Evolutionary conservation across 2,329 filamentous ascomycete genomes (phyloP).

Genomic region (Harringtonia aguacate): DNA sequence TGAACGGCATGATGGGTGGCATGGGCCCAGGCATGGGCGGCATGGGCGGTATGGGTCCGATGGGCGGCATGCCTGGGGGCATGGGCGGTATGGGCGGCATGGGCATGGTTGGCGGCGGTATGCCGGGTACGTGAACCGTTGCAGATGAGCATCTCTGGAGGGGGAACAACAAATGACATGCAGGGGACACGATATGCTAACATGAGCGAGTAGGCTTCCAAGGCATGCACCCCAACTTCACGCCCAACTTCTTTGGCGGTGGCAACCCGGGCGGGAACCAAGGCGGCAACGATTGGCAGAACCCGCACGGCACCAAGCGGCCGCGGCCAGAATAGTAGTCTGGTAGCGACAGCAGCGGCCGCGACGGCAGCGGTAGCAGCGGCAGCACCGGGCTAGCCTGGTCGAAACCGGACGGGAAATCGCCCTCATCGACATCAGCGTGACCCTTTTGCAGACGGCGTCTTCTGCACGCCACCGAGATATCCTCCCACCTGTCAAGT

Average conservation of each 20-base stretch:
- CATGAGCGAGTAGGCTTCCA: conserved; percentile 45
- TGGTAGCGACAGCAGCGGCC: background rate
- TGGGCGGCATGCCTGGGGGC: conserved; percentile 16
- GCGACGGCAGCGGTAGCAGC: no score
- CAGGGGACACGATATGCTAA: no score
- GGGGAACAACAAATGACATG: no score
- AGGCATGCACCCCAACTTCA: conserved; percentile 60
- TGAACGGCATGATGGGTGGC: conserved; percentile 12
- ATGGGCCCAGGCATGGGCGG: conserved; percentile 26
- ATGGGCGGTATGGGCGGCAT: conserved; percentile 43
- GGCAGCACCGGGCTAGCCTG: no score
- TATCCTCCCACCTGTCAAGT: no score
- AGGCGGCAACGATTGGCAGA: conserved; percentile 54
- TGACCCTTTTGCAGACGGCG: no score
- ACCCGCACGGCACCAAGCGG: conserved; percentile 72
- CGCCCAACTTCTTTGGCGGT: conserved; percentile 58
- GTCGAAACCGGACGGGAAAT: no score
- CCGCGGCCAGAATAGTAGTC: conserved; percentile 47
- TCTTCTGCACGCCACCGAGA: no score
- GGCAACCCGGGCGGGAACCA: conserved; percentile 33
- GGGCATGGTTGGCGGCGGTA: conserved; percentile 33
- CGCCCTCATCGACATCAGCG: no score
- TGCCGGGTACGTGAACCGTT: conserved; percentile 41
- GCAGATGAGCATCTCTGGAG: no score
- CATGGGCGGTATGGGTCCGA: conserved; percentile 35